Evolutionary conservation across 2,329 filamentous ascomycete genomes (phyloP).

Genomic region (Fusarium heterosporum): DNA sequence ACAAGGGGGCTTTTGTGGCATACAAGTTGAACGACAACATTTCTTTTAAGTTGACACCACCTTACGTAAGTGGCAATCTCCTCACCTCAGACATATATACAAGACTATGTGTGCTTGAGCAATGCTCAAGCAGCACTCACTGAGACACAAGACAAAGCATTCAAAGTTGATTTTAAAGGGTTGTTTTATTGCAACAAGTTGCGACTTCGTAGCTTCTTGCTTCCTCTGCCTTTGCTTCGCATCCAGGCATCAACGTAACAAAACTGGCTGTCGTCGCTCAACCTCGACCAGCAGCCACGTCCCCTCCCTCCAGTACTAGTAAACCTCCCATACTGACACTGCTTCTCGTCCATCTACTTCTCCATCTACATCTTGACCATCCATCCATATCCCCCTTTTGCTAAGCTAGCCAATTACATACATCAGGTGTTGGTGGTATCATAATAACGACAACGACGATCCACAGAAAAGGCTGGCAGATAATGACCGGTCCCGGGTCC

Average conservation of each 20-base stretch:
- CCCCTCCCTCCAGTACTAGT: slow-evolving; percentile 18
- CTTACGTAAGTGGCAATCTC: too few species aligned
- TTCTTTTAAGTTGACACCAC: too few species aligned
- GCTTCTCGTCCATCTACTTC: slow-evolving; percentile 31
- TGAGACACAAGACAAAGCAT: background rate
- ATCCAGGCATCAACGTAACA: slow-evolving; percentile 32
- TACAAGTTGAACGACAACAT: background rate
- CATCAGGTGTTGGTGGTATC: slow-evolving; percentile 50
- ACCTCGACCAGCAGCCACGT: slow-evolving; percentile 38
- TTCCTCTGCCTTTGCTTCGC: slow-evolving; percentile 29
- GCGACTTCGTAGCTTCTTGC: slow-evolving; percentile 36
- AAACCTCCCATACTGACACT: slow-evolving; percentile 22
- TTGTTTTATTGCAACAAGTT: slow-evolving; percentile 42
- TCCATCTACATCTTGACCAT: slow-evolving; percentile 29
- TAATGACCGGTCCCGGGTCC: slow-evolving; percentile 49
- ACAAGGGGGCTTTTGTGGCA: background rate
- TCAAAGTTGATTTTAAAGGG: slow-evolving; percentile 22
- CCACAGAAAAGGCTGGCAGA: slow-evolving; percentile 37
- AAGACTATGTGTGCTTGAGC: background rate
- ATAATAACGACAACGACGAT: slow-evolving; percentile 44
- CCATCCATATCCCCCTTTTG: slow-evolving; percentile 33
- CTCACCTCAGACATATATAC: background rate
- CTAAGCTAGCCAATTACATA: slow-evolving; percentile 48
- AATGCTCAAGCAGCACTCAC: background rate
- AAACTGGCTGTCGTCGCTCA: slow-evolving; percentile 35